A percentile compares a stretch with the other conserved stretches of the same genome.
Evolutionary conservation across 805 yeast genomes (phyloP).

Genomic region (Saturnispora ahearnii): DNA sequence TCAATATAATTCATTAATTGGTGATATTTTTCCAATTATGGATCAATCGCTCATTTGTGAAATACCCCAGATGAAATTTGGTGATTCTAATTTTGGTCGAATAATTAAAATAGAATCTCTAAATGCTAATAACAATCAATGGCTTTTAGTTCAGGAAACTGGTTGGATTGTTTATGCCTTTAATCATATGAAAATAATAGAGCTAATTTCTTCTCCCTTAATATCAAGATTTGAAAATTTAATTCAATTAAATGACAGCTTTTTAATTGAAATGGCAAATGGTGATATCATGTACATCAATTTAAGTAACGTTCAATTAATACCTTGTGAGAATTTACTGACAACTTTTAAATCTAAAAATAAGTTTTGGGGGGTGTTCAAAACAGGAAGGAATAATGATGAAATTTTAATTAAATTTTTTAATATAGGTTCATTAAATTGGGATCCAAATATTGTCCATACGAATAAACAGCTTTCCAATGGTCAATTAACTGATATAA

Average conservation of each 20-base stretch:
- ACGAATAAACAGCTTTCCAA: background rate
- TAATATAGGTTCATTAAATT: background rate
- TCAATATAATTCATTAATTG: slow-evolving; percentile 11
- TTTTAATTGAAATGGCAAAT: slow-evolving; percentile 17
- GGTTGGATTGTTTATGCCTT: slow-evolving; percentile 25
- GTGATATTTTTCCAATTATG: slow-evolving; percentile 1
- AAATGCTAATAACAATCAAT: slow-evolving; percentile 7
- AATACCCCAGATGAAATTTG: slow-evolving; percentile 1
- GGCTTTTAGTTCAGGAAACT: slow-evolving; percentile 22
- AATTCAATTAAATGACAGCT: slow-evolving; percentile 8
- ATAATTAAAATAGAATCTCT: slow-evolving; percentile 12
- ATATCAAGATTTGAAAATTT: slow-evolving; percentile 15
- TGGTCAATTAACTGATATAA: background rate
- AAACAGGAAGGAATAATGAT: background rate
- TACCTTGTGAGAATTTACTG: background rate
- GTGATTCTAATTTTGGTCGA: slow-evolving; percentile 19
- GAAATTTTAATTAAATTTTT: background rate
- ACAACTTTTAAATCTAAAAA: slow-evolving; percentile 8
- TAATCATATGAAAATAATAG: slow-evolving; percentile 5
- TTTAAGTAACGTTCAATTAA: slow-evolving; percentile 10
- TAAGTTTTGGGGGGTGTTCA: slow-evolving; percentile 4
- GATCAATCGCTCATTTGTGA: slow-evolving; percentile 2
- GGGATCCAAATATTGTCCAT: background rate
- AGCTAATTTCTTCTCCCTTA: slow-evolving; percentile 21
- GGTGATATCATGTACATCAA: slow-evolving; percentile 14